Conservation (phyloP, 768 basidiomycete genomes). For the Megacollybia marginata region DNA sequence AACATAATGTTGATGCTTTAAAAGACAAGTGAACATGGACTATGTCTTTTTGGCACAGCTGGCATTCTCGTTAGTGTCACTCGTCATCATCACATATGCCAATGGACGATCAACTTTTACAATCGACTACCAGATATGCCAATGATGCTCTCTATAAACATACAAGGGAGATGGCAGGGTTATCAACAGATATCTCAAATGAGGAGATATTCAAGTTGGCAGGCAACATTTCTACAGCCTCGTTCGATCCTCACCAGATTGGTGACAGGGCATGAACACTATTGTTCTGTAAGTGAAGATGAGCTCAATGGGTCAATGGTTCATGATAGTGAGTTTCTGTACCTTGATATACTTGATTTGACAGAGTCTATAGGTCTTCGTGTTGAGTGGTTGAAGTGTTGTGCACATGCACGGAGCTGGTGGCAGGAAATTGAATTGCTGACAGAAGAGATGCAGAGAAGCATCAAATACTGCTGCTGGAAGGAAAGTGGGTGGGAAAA, state of each 20-base stretch:
- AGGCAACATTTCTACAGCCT: background rate
- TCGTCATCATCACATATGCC: slow-evolving; percentile 24
- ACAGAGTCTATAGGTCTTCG: no score
- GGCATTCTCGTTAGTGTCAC: background rate
- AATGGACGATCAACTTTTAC: slow-evolving; percentile 18
- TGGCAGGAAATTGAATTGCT: no score
- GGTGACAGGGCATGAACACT: slow-evolving; percentile 14
- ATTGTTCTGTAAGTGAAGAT: slow-evolving; percentile 4
- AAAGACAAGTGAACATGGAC: slow-evolving; percentile 29
- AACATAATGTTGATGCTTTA: background rate
- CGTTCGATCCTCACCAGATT: background rate
- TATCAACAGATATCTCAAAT: background rate
- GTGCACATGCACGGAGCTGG: no score
- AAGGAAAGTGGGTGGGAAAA: no score
- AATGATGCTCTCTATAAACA: background rate
- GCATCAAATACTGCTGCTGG: no score
- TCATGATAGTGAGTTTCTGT: slow-evolving; percentile 5
- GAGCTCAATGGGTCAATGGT: background rate
- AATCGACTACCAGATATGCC: slow-evolving; percentile 11
- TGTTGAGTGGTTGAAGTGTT: no score
- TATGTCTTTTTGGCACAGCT: slow-evolving; percentile 21
- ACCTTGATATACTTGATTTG: no score
- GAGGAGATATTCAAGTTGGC: background rate
- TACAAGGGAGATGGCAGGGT: background rate
- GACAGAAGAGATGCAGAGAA: no score